Evolutionary conservation across 768 basidiomycete species (phyloP).

Genomic region (Butyriboletus loyo): DNA sequence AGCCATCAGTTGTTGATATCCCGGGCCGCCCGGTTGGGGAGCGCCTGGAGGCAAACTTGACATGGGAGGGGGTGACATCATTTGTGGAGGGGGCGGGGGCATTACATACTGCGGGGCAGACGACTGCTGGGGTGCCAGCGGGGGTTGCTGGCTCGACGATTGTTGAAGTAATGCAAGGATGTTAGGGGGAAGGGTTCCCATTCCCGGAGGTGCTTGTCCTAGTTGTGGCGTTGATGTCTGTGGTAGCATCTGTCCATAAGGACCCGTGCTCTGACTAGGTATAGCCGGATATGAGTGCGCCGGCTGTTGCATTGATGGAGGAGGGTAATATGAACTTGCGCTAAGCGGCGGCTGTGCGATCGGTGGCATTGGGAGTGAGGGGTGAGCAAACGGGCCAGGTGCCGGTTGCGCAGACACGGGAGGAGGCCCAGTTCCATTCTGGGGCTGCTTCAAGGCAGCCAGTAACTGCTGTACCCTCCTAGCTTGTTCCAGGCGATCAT

Average conservation of each 20-base stretch:
- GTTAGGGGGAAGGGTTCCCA: slow-evolving; percentile 56
- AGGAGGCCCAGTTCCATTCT: slow-evolving; percentile 29
- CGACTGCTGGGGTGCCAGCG: slow-evolving; percentile 31
- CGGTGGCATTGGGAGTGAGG: slow-evolving; percentile 35
- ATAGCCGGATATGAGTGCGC: slow-evolving; percentile 22
- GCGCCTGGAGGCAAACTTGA: slow-evolving; percentile 38
- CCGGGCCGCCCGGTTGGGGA: slow-evolving; percentile 40
- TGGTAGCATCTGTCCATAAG: slow-evolving; percentile 30
- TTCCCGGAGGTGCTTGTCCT: slow-evolving; percentile 33
- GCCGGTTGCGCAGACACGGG: slow-evolving; percentile 26
- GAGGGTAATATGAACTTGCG: slow-evolving; percentile 43
- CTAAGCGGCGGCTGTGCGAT: slow-evolving; percentile 26
- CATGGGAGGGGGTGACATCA: slow-evolving; percentile 46
- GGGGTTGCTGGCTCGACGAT: slow-evolving; percentile 36
- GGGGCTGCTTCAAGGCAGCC: slow-evolving; percentile 76
- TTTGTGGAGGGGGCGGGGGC: slow-evolving; percentile 39
- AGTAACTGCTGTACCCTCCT: slow-evolving; percentile 81
- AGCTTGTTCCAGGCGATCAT: slow-evolving; percentile 87
- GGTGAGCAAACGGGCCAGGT: slow-evolving; percentile 36
- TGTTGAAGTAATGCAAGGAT: slow-evolving; percentile 67
- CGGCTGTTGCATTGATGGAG: slow-evolving; percentile 33
- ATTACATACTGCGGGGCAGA: slow-evolving; percentile 35
- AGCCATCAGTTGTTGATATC: slow-evolving; percentile 67
- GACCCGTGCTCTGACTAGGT: slow-evolving; percentile 17
- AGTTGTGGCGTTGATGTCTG: slow-evolving; percentile 31